Base-by-base conservation (phyloP, 768 basidiomycete species). In the Trametes sanguinea region DNA sequence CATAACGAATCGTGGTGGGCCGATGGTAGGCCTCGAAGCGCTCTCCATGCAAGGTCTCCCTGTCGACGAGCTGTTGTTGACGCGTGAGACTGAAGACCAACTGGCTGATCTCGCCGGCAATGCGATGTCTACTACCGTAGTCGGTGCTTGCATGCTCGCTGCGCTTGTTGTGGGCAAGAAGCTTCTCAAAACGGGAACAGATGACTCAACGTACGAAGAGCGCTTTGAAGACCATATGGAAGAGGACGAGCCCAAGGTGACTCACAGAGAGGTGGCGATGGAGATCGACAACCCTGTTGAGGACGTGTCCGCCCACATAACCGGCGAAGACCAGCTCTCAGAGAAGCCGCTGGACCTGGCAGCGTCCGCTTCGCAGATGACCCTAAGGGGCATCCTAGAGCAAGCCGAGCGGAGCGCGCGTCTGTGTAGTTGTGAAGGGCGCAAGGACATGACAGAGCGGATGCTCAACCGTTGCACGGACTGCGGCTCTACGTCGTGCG, bases 41-140 rank as follows among this genome's bases (percentile, higher is more conserved):
- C 78, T 98, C 45, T 90, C 92, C 10, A 89, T 98, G 83, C 95
- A 98, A 72, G 95, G 95, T 35, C 85, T 98, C 43, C 95, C 95
- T 0, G 87, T 96, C 35, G 91, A 96, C 74, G 91, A 94, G 72
- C 81, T 98, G 1, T 81, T 97, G 17, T 81, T 98, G 56, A 97
- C 95, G 2, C 88, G 94, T 54, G 95, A 98, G 75, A 92, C 85
- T 16, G 92, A 95, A 73, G 95, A 97, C 73, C 89, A 98, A 62
- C 80, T 98, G 6, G 93, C 94, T 3, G 94, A 97, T 74, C 81
- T 98, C 14, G 95, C 95, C 17, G 95, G 95, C 2, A 98, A 98
- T 70, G 95, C 95, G 62, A 98, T 98, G 95, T 95, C 94, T 1
- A 93, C 95, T 4, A 97, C 95, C 1, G 95, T 97, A 29, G 95